Evolutionary conservation across 345 rosid genomes (phyloP), one percentile per base, ranked within the genome.

Genomic region (Orychophragmus violaceus): DNA sequence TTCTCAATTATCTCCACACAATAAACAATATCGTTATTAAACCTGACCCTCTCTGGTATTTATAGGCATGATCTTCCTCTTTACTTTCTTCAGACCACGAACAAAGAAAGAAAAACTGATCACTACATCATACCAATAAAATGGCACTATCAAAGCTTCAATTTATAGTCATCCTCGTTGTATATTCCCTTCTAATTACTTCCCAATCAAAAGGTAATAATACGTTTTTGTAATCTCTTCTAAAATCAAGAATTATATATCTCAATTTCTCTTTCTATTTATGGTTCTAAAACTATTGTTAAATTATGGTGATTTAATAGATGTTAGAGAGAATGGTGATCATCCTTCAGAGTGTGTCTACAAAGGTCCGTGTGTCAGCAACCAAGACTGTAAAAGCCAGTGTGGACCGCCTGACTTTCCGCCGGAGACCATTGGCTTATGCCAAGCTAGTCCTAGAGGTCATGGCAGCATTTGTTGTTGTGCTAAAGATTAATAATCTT

Each of bases 381-480:
- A 64, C 18, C 17, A 0, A 9, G 70, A 71, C 51, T 71, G 76
- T 16, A 36, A 0, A 8, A 36, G 21, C 2, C 76, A 45, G 23
- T 64, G 76, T 64, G 76, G 76, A 25, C 64, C 58, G 2, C 70
- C 76, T 0, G 2, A 45, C 13, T 63, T 64, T 5, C 64, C 75
- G 33, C 41, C 42, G 1, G 1, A 0, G 7, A 64, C 70, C 24
- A 46, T 56, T 35, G 64, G 44, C 3, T 33, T 9, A 11, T 71
- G 76, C 16, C 70, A 35, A 64, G 11, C 76, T 3, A 64, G 5
- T 64, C 76, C 70, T 48, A 56, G 52, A 45, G 70, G 59, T 9
- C 70, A 72, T 58, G 71, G 66, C 62, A 72, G 39, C 12, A 14
- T 65, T 29, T 72, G 71, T 55, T 55, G 60, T 30, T 55, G 60